These are phyloP conservation scores for Adansonia gregorii DNA, from an alignment of 441 rosid species.

Conservation along the genomic window DNA sequence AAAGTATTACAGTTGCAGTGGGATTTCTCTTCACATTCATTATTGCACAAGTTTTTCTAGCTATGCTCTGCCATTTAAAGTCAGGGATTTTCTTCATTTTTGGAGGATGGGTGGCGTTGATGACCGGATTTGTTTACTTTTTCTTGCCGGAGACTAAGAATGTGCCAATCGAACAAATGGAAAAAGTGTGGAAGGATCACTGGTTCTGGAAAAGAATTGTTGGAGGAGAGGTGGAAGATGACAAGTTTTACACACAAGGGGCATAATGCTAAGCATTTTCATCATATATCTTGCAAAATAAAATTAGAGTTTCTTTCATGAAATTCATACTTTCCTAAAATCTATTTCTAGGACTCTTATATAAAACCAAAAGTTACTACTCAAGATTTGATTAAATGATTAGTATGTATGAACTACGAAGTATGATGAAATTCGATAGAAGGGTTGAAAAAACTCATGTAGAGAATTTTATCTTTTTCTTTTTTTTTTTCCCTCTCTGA, in stretches of 20 bases:
- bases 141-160: slow-evolving; percentile 62
- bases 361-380: no score
- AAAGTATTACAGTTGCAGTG: slow-evolving; percentile 57
- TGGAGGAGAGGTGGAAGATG: slow-evolving; percentile 19
- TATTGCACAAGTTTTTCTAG: slow-evolving; percentile 51
- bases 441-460: neutral
- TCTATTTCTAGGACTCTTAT: no score
- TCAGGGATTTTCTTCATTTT: slow-evolving; percentile 59
- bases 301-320: no score
- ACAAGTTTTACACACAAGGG: slow-evolving; percentile 11
- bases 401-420: neutral
- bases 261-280: neutral
- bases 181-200: slow-evolving; percentile 53
- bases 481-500: no score
- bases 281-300: no score
- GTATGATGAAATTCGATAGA: neutral
- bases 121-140: slow-evolving; percentile 48
- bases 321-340: no score
- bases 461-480: neutral
- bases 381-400: no score
- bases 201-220: slow-evolving; percentile 56
- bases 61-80: slow-evolving; percentile 53
- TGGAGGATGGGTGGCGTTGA: slow-evolving; percentile 54
- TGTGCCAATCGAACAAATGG: slow-evolving; percentile 54
- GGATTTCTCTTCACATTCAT: slow-evolving; percentile 53